Evolutionary conservation across 305 asterid species (phyloP), one percentile per base, ranked within the genome.

Genomic region (Petunia hybrid): DNA sequence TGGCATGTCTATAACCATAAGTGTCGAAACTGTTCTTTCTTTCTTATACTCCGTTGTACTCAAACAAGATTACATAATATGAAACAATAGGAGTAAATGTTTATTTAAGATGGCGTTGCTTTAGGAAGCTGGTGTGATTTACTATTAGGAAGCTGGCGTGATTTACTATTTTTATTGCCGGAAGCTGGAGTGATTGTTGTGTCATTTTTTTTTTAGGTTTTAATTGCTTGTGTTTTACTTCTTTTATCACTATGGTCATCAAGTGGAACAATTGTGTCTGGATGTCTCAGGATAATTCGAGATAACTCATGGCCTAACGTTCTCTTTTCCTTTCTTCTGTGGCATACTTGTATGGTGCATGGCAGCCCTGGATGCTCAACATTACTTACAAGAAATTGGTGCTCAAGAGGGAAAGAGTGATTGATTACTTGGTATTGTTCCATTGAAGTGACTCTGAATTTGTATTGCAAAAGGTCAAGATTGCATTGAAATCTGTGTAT

Each of bases 341-440:
- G 65, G 51, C 41, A 36, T 73, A 46, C 78, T 51, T 87, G 92
- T 89, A 96, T 98, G 99, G 60, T 94, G 98, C 88, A 96, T 94
- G 98, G 98, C 98, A 46, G 98, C 99, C 56, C 82, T 96, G 78
- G 98, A 96, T 88, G 99, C 99, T 51, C 98, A 96, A 84, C 99
- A 96, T 85, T 96, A 91, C 87, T 92, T 96, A 85, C 99, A 94
- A 81, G 98, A 89, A 80, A 87, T 91, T 78, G 97, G 95, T 83
- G 79, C 97, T 56, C 98, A 93, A 85, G 95, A 87, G 92, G 99
- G 95, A 84, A 96, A 93, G 98, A 91, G 94, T 82, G 97, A 92
- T 85, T 96, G 92, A 94, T 76, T 69, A 65, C 76, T 43, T 40
- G 55, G 66, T 57, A 60, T 66, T 79, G 8, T 66, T 79, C 75